Base-by-base conservation (phyloP, 768 basidiomycete species). In the Lentinula lateritia region DNA sequence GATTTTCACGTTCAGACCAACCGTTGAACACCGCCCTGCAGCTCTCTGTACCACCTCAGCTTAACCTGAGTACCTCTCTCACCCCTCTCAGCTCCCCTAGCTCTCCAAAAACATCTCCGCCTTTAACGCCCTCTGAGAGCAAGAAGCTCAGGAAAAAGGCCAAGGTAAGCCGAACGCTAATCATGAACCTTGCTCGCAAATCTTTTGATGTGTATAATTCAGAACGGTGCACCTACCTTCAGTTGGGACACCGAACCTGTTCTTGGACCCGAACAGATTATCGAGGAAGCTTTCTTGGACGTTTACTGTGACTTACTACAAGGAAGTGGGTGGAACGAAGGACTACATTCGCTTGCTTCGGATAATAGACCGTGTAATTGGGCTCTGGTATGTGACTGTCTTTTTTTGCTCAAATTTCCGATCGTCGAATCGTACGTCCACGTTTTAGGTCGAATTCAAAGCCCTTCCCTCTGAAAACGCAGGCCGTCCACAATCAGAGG, bases 171-270 rank as follows among this genome's bases (percentile, higher is more conserved):
- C 39, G 28, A 35, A 5, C 6, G 23, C 41, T 50, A n/a, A 59
- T 32, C 1, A 18, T 46, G 23, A 12, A 3, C 9, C 53, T n/a
- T 50, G 23, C 4, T 46, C 7, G 12, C 48, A 43, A 5, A 52
- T 23, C 10, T 45, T 39, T 18, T 9, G 67, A 68, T 42, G 66
- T n/a, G 10, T 13, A 23, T 32, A 9, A 43, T 41, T 2, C 16
- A 55, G 53, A 55, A 55, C 10, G 43, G 82, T 1, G 78, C 96
- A 23, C 93, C 93, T 1, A 76, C 88, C 0, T 99, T 99, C 69
- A 89, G 92, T 0, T 96, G 94, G 91, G 93, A 97, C 68, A 96
- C 92, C 0, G 88, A 88, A 45, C 91, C 94, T 0, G 85, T 92
- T 18, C 75, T 87, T 62, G 92, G 90, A 73, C 75, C 41, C 9